Percentiles rank a stretch among this genome's conserved stretches.
Conservation (phyloP, 768 basidiomycete species). For the Tulasnella sp. region DNA sequence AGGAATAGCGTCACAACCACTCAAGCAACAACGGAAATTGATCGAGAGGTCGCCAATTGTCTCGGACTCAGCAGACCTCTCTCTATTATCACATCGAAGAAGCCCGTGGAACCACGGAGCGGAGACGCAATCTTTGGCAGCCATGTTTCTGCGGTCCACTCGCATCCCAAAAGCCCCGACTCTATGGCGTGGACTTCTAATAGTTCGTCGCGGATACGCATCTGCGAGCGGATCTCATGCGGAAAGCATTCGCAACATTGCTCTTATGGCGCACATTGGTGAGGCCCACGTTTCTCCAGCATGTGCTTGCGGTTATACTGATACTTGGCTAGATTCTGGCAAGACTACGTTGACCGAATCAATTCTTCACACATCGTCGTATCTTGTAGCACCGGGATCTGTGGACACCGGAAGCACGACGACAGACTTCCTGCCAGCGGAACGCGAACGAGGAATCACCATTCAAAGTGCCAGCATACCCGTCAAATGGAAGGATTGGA, state of each 20-base stretch:
- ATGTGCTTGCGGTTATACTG: neutral
- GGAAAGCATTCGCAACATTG: slow-evolving; percentile 66
- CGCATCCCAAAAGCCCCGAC: neutral
- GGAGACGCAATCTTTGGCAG: slow-evolving; percentile 21
- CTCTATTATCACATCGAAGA: neutral
- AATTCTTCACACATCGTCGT: slow-evolving; percentile 73
- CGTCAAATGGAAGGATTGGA: slow-evolving; percentile 82
- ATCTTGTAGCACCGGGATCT: slow-evolving; percentile 72
- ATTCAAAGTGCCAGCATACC: slow-evolving; percentile 92
- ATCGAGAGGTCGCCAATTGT: no score
- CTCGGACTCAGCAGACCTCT: no score
- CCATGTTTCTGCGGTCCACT: neutral
- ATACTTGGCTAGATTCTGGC: slow-evolving; percentile 65
- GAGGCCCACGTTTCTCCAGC: slow-evolving; percentile 39
- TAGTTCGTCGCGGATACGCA: neutral
- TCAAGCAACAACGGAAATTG: no score
- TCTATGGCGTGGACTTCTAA: neutral
- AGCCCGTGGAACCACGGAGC: neutral
- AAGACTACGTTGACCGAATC: slow-evolving; percentile 91
- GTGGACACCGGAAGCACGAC: slow-evolving; percentile 91
- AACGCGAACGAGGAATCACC: slow-evolving; percentile 88
- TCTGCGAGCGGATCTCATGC: neutral
- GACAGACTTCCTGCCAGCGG: slow-evolving; percentile 87
- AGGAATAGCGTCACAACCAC: neutral
- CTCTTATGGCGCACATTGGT: slow-evolving; percentile 90